These are phyloP conservation scores for Alternaria arborescens DNA, from an alignment of 2,329 filamentous ascomycete genomes.

Conservation along the genomic window DNA sequence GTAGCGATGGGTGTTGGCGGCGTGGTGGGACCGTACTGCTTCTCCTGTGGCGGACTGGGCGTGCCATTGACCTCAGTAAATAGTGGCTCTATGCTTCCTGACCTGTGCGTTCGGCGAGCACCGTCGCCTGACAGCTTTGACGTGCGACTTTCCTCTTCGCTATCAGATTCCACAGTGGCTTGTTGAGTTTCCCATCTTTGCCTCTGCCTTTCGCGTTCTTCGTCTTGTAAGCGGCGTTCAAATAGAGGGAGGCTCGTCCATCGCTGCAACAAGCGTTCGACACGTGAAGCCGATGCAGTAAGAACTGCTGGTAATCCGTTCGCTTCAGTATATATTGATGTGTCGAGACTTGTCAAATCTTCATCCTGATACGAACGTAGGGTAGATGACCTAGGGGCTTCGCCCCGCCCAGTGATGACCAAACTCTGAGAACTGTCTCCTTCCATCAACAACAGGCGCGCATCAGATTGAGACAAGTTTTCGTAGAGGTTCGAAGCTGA, in stretches of 20 bases:
- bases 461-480: slow-evolving; percentile 19
- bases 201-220: slow-evolving; percentile 31
- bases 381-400: slow-evolving; percentile 27
- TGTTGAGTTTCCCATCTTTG: slow-evolving; percentile 42
- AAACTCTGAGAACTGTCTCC: slow-evolving; percentile 42
- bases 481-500: slow-evolving; percentile 33
- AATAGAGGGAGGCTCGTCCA: slow-evolving; percentile 48
- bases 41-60: slow-evolving; percentile 31
- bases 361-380: slow-evolving; percentile 43
- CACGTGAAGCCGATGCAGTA: slow-evolving; percentile 31
- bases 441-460: slow-evolving; percentile 40
- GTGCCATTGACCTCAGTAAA: slow-evolving; percentile 37
- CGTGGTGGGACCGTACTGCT: slow-evolving; percentile 29
- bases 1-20: slow-evolving; percentile 41
- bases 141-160: slow-evolving; percentile 38
- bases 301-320: slow-evolving; percentile 37
- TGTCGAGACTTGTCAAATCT: slow-evolving; percentile 37
- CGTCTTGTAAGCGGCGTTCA: slow-evolving; percentile 36
- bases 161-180: slow-evolving; percentile 47
- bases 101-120: slow-evolving; percentile 20
- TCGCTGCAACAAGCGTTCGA: slow-evolving; percentile 39
- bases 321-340: slow-evolving; percentile 27
- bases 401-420: slow-evolving; percentile 14
- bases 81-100: slow-evolving; percentile 38
- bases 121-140: slow-evolving; percentile 22